Base-by-base conservation (phyloP, 306 rosid species). In the Lablab purpureus region DNA sequence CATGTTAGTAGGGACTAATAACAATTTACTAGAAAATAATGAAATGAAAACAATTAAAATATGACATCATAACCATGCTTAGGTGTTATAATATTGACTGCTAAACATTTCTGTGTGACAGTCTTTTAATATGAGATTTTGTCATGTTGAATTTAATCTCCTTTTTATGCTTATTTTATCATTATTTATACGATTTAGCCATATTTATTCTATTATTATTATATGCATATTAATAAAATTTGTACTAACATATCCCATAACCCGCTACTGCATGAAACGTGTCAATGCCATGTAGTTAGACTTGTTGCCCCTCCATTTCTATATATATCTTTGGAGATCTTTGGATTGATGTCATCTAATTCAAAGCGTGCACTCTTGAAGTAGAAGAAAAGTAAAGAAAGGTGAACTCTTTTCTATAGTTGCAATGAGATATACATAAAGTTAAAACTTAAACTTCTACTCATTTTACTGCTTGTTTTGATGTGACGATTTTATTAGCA, bases 331-430 rank as follows among this genome's bases (percentile, higher is more conserved):
- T 75, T 21, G 15, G 27, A 80, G 21, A 41, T 8, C 37, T 56
- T 75, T 22, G n/a, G 30, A 59, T 36, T 68, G 21, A 21, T 40
- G 43, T 22, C 67, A 55, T 68, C 60, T 28, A 27, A 54, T 77
- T 37, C 59, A 55, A 43, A 71, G 58, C 14, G 2, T 83, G 25
- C 45, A 74, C 21, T 50, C 67, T 54, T 83, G 81, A 78, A 79
- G 83, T 78, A 78, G 83, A 83, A 78, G 80, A 58, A 32, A 83
- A 72, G 80, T 66, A 77, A 78, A 73, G 34, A 25, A 78, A 83
- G 83, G 80, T 74, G 49, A 43, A 69, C 65, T 55, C 82, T 75
- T 37, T 83, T 72, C 50, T 27, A 10, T 71, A 30, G 9, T 52
- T 52, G 64, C 71, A 54, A 64, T 77, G 62, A 77, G 65, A 77